phyloP scores from a whole-genome alignment of 495 filamentous ascomycete genomes.

The Aspergillus steynii region DNA sequence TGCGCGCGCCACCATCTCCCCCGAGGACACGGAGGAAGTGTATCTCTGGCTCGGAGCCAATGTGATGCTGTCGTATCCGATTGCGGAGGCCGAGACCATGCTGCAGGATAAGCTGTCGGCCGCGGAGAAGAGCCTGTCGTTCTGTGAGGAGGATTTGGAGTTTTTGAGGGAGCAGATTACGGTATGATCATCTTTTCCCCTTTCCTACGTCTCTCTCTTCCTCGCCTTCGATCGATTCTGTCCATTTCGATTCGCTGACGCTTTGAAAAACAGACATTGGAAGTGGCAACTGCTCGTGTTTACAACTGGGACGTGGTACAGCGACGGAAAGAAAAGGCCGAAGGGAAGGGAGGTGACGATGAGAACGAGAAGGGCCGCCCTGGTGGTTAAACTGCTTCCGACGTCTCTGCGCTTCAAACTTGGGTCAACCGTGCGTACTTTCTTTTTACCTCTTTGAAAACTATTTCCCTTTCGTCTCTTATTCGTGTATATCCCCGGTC shows the following conservation, averaged over 20 bases:
- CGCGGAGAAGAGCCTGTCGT: slow-evolving; percentile 72
- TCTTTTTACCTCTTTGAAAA: slow-evolving; percentile 1
- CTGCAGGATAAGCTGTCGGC: slow-evolving; percentile 75
- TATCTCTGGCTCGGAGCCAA: slow-evolving; percentile 98
- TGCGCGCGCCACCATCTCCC: slow-evolving; percentile 78
- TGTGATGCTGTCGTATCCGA: slow-evolving; percentile 94
- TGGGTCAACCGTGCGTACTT: background rate
- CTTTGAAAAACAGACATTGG: slow-evolving; percentile 71
- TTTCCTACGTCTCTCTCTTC: slow-evolving; percentile 2
- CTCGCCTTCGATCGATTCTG: background rate
- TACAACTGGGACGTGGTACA: slow-evolving; percentile 98
- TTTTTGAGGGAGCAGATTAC: slow-evolving; percentile 97
- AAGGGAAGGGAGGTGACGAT: slow-evolving; percentile 51
- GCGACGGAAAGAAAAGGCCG: slow-evolving; percentile 85
- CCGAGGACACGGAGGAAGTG: slow-evolving; percentile 87
- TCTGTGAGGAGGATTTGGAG: slow-evolving; percentile 95
- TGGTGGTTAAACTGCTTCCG: slow-evolving; percentile 9
- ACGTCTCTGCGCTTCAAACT: background rate
- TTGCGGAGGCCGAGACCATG: slow-evolving; percentile 80
- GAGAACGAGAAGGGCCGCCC: slow-evolving; percentile 19
- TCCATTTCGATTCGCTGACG: slow-evolving; percentile 26
- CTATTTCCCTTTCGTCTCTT: background rate
- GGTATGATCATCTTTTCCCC: slow-evolving; percentile 47
- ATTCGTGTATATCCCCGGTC: background rate
- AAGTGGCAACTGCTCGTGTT: slow-evolving; percentile 93